These are phyloP conservation scores for Protomyces inouyei DNA, from an alignment of 1,139 yeast species.

Conservation along the genomic window DNA sequence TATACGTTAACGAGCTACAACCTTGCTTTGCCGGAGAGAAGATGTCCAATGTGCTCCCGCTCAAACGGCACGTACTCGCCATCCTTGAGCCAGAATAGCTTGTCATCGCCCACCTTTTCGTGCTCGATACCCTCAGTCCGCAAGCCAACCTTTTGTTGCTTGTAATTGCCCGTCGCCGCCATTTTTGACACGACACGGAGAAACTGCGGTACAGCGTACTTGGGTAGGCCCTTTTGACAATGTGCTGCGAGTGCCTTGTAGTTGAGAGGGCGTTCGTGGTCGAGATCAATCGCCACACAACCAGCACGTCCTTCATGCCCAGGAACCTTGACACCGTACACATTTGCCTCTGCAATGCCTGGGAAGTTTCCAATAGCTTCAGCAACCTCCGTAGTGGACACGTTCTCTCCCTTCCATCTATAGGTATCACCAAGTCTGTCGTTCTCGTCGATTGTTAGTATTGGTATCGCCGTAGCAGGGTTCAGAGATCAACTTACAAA, in stretches of 20 bases:
- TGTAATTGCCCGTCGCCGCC: constrained; percentile 74
- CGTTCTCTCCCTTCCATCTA: constrained; percentile 96
- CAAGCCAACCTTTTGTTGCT: constrained; percentile 62
- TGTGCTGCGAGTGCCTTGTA: constrained; percentile 43
- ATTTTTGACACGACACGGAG: constrained; percentile 62
- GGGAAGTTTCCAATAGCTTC: constrained; percentile 51
- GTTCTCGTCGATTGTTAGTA: constrained; percentile 26
- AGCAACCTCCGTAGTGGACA: constrained; percentile 89
- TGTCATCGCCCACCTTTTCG: constrained; percentile 6
- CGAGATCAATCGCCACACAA: constrained; percentile 67
- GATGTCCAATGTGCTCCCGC: constrained; percentile 2
- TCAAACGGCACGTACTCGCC: constrained; percentile 10
- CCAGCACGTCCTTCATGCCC: constrained; percentile 95
- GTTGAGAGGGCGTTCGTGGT: constrained; percentile 40
- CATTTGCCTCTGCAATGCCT: constrained; percentile 63
- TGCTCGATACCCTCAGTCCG: constrained; percentile 22
- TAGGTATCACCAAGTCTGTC: constrained; percentile 74
- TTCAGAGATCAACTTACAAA: constrained; percentile 47
- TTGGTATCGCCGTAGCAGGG: neutral
- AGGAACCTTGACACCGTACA: constrained; percentile 84
- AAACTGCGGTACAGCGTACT: constrained; percentile 82
- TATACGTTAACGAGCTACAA: neutral
- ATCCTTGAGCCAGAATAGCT: constrained; percentile 7
- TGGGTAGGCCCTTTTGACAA: constrained; percentile 57
- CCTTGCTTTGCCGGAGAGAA: constrained; percentile 13